A percentile compares a stretch with the other conserved stretches of the same genome.
Conservation (phyloP, 2,329 filamentous ascomycete species). For the Geosmithia flava region DNA sequence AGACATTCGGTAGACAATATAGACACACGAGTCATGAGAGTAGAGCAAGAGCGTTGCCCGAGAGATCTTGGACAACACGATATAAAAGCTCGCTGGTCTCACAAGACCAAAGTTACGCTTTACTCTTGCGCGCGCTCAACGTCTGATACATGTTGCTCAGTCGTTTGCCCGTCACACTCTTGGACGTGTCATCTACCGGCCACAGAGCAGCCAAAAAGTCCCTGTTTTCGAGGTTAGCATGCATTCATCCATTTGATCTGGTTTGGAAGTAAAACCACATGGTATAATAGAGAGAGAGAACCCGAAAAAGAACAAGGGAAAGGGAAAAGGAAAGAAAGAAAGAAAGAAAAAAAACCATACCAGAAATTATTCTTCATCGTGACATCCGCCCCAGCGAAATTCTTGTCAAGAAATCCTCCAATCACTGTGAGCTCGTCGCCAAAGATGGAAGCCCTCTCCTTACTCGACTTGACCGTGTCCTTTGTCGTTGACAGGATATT, state of each 20-base stretch:
- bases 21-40: not conserved
- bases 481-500: slow-evolving; percentile 48
- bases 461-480: slow-evolving; percentile 48
- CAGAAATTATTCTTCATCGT: slow-evolving; percentile 36
- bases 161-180: slow-evolving; percentile 28
- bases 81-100: no score
- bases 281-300: no score
- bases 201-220: slow-evolving; percentile 31
- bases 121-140: slow-evolving; percentile 11
- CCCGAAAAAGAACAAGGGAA: no score
- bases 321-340: no score
- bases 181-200: slow-evolving; percentile 31
- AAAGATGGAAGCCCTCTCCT: slow-evolving; percentile 48
- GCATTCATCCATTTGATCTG: no score
- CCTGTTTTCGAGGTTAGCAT: slow-evolving; percentile 13
- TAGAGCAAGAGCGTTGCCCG: not conserved
- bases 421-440: slow-evolving; percentile 48
- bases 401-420: slow-evolving; percentile 46
- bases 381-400: slow-evolving; percentile 26
- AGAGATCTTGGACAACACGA: no score
- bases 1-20: no score
- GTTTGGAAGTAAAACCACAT: no score
- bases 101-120: not conserved
- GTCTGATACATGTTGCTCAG: slow-evolving; percentile 31
- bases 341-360: slow-evolving; percentile 18